Base-by-base conservation (phyloP, 305 asterid species). In the Rubia occidens region DNA sequence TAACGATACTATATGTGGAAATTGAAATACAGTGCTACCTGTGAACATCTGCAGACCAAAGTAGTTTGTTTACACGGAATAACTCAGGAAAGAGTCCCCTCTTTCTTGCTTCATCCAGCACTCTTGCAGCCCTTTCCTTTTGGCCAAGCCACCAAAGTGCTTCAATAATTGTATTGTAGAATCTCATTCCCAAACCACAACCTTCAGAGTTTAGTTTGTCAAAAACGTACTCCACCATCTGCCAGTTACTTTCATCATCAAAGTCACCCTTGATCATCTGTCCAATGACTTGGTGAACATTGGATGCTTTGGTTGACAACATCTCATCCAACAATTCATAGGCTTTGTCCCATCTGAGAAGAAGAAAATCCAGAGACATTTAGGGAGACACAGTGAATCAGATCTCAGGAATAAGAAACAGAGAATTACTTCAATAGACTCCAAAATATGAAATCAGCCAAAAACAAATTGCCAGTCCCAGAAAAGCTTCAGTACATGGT, bases 131-230 rank as follows among this genome's bases (percentile, higher is more conserved):
- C 82, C 97, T 85, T 83, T 88, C 89, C 84, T 83, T 90, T 85
- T 93, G 98, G 72, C 95, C 95, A 70, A 93, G 83, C 81, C 92
- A 85, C 98, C 98, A 93, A 80, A 93, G 96, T 62, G 98, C 96
- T 79, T 90, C 98, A 67, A 93, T 76, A 77, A 93, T 80, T 20
- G 95, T 71, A 82, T 87, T 90, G 73, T 81, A 90, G 78, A 90
- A 90, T 78, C 93, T 88, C 84, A 90, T 82, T 72, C 95, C 93
- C 60, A 86, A 81, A 69, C 90, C 84, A 78, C 97, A 84, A n/a
- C 98, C 98, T 87, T 90, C 95, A 40, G 94, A 86, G 58, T 76
- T 87, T 70, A 94, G 96, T 81, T 90, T 90, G 82, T 94, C 96
- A 71, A 94, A 88, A 60, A 87, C 93, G 75, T 89, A 89, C 75